Evolutionary conservation across 305 asterid genomes (phyloP).

Genomic region (Fraxinus dipetala): DNA sequence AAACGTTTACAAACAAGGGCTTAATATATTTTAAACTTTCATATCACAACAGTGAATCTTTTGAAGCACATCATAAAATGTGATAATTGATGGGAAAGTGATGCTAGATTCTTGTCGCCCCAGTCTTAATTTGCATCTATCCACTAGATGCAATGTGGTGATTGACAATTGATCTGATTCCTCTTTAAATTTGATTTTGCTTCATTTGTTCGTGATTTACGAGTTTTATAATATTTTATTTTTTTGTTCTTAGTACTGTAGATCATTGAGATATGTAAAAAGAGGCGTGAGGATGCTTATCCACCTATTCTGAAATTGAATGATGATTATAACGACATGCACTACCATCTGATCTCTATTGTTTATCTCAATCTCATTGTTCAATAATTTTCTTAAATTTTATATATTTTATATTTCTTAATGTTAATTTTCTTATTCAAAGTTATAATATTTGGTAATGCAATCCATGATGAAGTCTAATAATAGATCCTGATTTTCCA

Average conservation of each 20-base stretch:
- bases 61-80: not conserved
- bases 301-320: conserved; percentile 45
- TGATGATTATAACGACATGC: conserved; percentile 55
- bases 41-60: not conserved
- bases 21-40: not conserved
- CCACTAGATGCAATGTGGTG: conserved; percentile 49
- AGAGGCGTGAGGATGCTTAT: conserved; percentile 42
- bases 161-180: conserved; percentile 54
- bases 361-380: not conserved
- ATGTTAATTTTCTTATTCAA: not conserved
- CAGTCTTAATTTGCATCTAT: conserved; percentile 49
- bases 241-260: not conserved
- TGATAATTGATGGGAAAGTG: conserved; percentile 25
- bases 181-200: not conserved
- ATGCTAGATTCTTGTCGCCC: conserved; percentile 54
- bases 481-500: conserved; percentile 26
- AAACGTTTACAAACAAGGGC: too few relatives aligned
- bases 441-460: not conserved
- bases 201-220: not conserved
- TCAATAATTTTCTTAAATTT: not conserved
- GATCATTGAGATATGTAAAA: not conserved
- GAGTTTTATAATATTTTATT: not conserved
- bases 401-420: not conserved
- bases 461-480: conserved; percentile 40
- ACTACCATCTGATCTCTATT: conserved; percentile 64